Conservation (phyloP, 192 early-diverging fungal genomes). For the Backusella luteola region DNA sequence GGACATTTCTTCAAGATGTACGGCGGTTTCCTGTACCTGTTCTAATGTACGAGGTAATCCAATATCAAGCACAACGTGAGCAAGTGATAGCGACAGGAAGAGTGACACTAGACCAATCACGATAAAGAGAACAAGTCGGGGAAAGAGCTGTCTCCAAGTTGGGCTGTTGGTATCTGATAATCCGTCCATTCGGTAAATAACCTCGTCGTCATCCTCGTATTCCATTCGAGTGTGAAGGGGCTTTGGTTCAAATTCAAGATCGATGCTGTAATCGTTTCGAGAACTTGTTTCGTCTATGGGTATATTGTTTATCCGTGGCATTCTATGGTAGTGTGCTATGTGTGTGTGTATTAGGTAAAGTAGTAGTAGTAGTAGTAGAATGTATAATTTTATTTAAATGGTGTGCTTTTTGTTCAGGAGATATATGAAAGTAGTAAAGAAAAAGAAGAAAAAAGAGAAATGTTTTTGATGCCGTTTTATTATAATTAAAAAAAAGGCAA, state of each 20-base stretch:
- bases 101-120: constrained; percentile 22
- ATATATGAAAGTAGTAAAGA: background rate
- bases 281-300: background rate
- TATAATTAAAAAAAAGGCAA: constrained; percentile 5
- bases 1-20: constrained; percentile 42
- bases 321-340: background rate
- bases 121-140: constrained; percentile 23
- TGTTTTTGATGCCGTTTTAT: background rate
- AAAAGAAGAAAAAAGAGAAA: background rate
- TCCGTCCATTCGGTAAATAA: constrained; percentile 6
- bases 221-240: background rate
- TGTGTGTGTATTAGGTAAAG: background rate
- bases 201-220: constrained; percentile 1
- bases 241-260: background rate
- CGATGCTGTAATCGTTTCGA: constrained; percentile 3
- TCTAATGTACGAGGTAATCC: constrained; percentile 46
- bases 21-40: constrained; percentile 46
- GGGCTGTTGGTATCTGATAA: background rate
- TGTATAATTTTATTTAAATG: background rate
- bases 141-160: constrained; percentile 17
- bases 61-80: constrained; percentile 24
- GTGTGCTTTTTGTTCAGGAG: background rate
- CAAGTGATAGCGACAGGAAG: constrained; percentile 12
- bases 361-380: background rate
- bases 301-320: background rate